Conservation (phyloP, 345 rosid species). For the Gossypium sturtianum region DNA sequence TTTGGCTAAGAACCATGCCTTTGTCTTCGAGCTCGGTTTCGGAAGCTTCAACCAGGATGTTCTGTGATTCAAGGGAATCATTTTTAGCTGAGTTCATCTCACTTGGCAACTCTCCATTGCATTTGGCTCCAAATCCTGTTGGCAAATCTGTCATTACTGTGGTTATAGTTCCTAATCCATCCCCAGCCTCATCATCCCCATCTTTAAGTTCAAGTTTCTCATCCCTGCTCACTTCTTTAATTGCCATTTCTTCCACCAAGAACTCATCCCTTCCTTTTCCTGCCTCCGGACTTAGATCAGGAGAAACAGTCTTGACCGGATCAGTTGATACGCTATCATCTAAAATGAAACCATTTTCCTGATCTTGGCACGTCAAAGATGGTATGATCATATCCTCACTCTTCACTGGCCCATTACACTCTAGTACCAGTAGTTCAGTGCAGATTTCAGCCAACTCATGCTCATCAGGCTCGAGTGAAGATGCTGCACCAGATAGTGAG, state of each 20-base stretch:
- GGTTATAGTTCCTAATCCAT: not conserved
- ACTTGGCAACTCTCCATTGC: constrained; percentile 12
- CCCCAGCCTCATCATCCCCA: constrained; percentile 12
- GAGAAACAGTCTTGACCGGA: constrained; percentile 11
- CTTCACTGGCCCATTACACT: not conserved
- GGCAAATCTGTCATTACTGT: not conserved
- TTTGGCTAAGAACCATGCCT: constrained; percentile 4
- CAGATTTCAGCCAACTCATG: constrained; percentile 7
- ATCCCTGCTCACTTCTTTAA: constrained; percentile 10
- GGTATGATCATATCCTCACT: constrained; percentile 10
- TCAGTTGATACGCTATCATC: not conserved
- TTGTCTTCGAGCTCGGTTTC: constrained; percentile 13
- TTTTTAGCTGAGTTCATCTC: constrained; percentile 9
- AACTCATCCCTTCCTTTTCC: constrained; percentile 1
- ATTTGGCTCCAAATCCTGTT: constrained; percentile 6
- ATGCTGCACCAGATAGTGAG: constrained; percentile 5
- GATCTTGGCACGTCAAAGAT: constrained; percentile 6
- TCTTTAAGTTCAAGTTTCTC: constrained; percentile 12
- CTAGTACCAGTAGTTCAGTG: not conserved
- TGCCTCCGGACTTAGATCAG: not conserved
- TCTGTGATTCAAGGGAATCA: constrained; percentile 10
- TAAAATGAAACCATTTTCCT: constrained; percentile 17
- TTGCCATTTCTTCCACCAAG: not conserved
- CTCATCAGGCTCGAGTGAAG: not conserved
- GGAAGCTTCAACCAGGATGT: constrained; percentile 6